These are phyloP conservation scores for Penicillium chermesinum DNA, from an alignment of 495 filamentous ascomycete genomes.

Conservation along the genomic window DNA sequence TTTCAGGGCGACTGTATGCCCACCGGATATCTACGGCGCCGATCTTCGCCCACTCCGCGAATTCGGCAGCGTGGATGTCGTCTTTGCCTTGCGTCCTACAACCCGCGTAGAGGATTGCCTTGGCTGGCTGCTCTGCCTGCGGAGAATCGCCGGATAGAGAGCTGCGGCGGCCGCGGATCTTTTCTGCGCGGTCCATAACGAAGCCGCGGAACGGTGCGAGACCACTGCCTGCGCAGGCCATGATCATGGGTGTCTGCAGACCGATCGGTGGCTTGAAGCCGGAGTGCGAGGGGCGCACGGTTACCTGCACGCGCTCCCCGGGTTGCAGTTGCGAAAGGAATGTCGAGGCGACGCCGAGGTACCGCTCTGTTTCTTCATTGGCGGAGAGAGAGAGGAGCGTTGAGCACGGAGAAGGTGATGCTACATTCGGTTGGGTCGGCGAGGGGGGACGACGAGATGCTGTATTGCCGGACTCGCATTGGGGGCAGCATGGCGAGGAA, in stretches of 20 bases:
- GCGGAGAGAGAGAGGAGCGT: constrained; percentile 41
- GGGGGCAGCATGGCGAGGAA: constrained; percentile 68
- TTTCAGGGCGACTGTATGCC: constrained; percentile 45
- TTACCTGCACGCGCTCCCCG: constrained; percentile 58
- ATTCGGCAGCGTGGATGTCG: constrained; percentile 55
- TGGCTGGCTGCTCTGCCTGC: constrained; percentile 39
- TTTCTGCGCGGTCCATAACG: constrained; percentile 59
- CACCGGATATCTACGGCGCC: constrained; percentile 56
- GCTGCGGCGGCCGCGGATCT: constrained; percentile 44
- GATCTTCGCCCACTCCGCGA: constrained; percentile 50
- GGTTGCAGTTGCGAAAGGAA: constrained; percentile 52
- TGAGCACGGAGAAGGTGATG: constrained; percentile 63
- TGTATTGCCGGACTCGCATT: constrained; percentile 72
- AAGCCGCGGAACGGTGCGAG: constrained; percentile 69
- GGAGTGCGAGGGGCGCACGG: constrained; percentile 50
- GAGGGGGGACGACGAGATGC: constrained; percentile 71
- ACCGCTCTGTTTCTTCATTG: constrained; percentile 27
- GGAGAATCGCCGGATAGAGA: constrained; percentile 7
- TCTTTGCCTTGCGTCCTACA: constrained; percentile 55
- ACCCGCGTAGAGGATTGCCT: constrained; percentile 59
- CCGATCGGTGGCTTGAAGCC: constrained; percentile 64
- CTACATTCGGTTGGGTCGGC: constrained; percentile 52
- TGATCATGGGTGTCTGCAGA: constrained; percentile 59
- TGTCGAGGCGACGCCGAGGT: constrained; percentile 54
- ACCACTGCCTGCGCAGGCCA: constrained; percentile 54